Conservation (phyloP, 2,329 filamentous ascomycete species). For the Botrytis pseudocinerea region DNA sequence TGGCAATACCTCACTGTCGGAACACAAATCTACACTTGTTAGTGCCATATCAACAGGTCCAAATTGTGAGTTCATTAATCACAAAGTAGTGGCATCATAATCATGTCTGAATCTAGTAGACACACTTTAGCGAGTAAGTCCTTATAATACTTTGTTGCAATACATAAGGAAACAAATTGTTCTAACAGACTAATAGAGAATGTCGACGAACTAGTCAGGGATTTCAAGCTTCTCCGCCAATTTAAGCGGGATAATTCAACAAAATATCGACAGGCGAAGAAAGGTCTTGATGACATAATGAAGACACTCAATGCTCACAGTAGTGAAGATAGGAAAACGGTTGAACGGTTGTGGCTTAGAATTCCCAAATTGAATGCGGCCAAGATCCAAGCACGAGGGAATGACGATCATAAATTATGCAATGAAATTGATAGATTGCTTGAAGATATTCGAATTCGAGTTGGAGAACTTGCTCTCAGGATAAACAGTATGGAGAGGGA, state of each 20-base stretch:
- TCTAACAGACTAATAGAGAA: neutral
- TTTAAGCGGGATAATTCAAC: too few relatives aligned
- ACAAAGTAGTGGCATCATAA: neutral
- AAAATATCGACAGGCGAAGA: neutral
- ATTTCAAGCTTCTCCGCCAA: neutral
- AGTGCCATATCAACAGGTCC: neutral
- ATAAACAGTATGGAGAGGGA: rapidly evolving
- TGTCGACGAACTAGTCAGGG: neutral
- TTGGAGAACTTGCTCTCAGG: rapidly evolving
- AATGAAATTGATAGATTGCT: rapidly evolving
- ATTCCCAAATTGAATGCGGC: rapidly evolving
- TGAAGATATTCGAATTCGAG: rapidly evolving
- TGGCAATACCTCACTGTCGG: neutral
- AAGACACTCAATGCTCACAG: rapidly evolving
- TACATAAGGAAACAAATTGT: neutral
- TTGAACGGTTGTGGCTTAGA: neutral
- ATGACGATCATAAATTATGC: neutral
- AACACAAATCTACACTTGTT: neutral
- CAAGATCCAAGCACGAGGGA: rapidly evolving
- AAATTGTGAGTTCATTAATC: neutral
- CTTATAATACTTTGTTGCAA: rapidly evolving
- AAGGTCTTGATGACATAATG: neutral
- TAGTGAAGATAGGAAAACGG: rapidly evolving
- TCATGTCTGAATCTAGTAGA: neutral
- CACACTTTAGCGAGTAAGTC: neutral